Evolutionary conservation across 805 yeast genomes (phyloP), one percentile per base, ranked within the genome.

Genomic region (Cyberlindnera saturnus): DNA sequence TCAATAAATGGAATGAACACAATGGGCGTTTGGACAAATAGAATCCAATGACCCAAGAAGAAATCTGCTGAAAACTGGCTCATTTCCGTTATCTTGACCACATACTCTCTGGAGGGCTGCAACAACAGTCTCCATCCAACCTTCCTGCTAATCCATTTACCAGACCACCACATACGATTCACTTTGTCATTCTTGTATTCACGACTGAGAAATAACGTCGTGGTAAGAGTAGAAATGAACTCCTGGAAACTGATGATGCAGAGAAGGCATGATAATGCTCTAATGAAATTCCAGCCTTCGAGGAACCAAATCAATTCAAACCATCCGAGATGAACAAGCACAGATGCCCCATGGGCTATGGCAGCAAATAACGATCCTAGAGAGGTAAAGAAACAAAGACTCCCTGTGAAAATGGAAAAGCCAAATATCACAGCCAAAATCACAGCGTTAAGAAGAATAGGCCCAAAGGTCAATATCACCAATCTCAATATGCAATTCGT

Each of bases 151-250:
- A 73, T 55, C 91, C 91, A 84, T 43, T 71, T 76, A 0, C 90
- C 89, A 10, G 86, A 74, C 89, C 90, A 84, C 87, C 88, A 82
- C 3, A 90, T 82, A 32, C 74, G 59, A 52, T 82, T 85, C 0
- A 86, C 64, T 36, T 67, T 72, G 48, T 75, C 83, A 49, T 73
- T 77, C 44, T 70, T 74, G 51, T 73, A 73, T 54, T 87, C 96
- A 38, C 82, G 70, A 7, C 85, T 74, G 34, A 86, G 59, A 5
- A 81, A 49, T 0, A 76, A 37, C 1, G 75, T 66, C 0, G 78
- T 74, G 4, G 79, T 42, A 1, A 72, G 39, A 43, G 76, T 77
- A 56, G 82, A 75, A 5, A 84, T n/a, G 42, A 79, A 60, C 18
- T 74, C 67, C 47, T 87, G 90, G 7, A 82, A 51, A 41, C 73